Percentiles rank a stretch among this genome's conserved stretches.
These are phyloP conservation scores for Salix arbutifolia DNA, from an alignment of 345 rosid genomes.

Conservation along the genomic window DNA sequence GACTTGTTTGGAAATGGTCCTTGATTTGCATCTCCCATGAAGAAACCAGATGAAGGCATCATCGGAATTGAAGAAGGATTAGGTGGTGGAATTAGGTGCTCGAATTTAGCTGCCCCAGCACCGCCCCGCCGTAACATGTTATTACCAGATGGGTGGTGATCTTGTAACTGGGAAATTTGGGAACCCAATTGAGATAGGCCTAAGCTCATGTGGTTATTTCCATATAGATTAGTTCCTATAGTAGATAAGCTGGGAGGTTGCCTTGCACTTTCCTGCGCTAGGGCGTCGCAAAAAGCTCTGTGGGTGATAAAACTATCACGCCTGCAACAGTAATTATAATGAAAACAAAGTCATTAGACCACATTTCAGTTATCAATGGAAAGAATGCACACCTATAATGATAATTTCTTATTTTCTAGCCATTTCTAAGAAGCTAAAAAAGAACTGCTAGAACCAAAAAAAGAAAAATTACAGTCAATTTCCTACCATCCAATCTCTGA, in stretches of 20 bases:
- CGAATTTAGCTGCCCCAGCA: constrained; percentile 11
- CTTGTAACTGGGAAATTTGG: constrained; percentile 16
- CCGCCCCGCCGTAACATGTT: constrained; percentile 9
- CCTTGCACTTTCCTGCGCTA: constrained; percentile 28
- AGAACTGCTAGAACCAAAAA: background rate
- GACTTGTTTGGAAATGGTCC: constrained; percentile 6
- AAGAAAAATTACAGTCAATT: background rate
- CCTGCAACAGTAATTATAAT: constrained; percentile 4
- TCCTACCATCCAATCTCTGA: background rate
- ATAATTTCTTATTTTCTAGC: background rate
- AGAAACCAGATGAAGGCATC: constrained; percentile 14
- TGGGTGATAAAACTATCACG: constrained; percentile 28
- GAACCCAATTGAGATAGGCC: constrained; percentile 19
- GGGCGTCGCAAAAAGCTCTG: constrained; percentile 25
- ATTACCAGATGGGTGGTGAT: constrained; percentile 10
- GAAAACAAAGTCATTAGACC: background rate
- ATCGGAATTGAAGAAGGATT: constrained; percentile 8
- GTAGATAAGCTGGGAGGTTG: constrained; percentile 14
- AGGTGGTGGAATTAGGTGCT: constrained; percentile 14
- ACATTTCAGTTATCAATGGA: background rate
- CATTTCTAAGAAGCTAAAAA: background rate
- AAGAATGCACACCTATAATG: background rate
- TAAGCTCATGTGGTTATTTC: constrained; percentile 19
- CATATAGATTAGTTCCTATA: constrained; percentile 18
- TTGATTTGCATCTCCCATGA: constrained; percentile 13